Percentiles rank a stretch among this genome's conserved stretches.
These are phyloP conservation scores for Micractinium conductrix DNA, from an alignment of 139 green algal genomes.

Conservation along the genomic window DNA sequence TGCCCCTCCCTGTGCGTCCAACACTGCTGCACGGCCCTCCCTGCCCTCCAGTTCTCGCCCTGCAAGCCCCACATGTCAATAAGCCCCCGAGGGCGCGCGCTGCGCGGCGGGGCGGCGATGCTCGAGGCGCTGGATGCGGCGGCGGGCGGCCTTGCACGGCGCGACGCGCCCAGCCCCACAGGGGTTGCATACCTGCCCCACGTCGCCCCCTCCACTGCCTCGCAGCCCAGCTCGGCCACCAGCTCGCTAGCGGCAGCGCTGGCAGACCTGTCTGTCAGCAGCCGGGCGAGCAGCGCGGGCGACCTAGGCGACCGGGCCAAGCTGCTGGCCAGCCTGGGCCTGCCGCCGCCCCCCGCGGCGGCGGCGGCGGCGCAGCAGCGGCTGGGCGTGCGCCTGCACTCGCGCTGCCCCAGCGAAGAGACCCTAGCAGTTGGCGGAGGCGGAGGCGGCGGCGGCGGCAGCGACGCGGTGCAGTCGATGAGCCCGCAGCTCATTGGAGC, in stretches of 20 bases:
- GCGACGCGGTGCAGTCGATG: background rate
- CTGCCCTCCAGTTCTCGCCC: slow-evolving; percentile 16
- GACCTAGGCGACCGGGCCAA: slow-evolving; percentile 2
- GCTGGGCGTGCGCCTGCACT: background rate
- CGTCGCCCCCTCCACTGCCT: slow-evolving; percentile 2
- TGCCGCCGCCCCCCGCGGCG: too few species aligned
- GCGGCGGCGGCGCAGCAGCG: background rate
- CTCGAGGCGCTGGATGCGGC: background rate
- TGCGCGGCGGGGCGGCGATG: background rate
- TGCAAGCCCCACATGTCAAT: background rate
- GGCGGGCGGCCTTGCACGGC: background rate
- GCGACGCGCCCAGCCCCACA: too few species aligned
- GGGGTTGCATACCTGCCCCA: background rate
- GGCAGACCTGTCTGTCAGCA: slow-evolving; percentile 21
- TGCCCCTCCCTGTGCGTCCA: background rate
- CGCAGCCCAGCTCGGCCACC: slow-evolving; percentile 32
- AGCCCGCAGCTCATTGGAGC: background rate
- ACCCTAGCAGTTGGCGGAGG: background rate
- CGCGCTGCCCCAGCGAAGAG: background rate
- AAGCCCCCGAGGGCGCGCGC: background rate
- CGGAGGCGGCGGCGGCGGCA: background rate
- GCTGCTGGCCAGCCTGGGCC: slow-evolving; percentile 4
- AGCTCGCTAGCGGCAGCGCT: slow-evolving; percentile 18
- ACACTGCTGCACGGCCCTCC: too few species aligned
- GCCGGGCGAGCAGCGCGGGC: slow-evolving; percentile 6